Base-by-base conservation (phyloP, 768 basidiomycete genomes). In the Pleurotus tuber-regium region DNA sequence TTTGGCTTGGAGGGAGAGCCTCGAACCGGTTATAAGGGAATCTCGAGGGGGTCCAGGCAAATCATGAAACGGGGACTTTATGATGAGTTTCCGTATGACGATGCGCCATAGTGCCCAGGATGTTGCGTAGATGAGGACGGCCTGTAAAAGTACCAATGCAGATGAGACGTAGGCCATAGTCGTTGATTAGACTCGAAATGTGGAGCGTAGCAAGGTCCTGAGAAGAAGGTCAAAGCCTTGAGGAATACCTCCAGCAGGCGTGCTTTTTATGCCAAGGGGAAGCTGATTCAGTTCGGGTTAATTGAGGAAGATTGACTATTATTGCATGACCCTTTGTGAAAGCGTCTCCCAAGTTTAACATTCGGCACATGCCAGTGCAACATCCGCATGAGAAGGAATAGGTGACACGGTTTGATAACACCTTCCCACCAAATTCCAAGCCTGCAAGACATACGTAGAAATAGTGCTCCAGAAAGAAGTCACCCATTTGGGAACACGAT, bases 241-340 rank as follows among this genome's bases (percentile, higher is more conserved):
- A 48, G 31, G 12, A 24, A 23, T 30, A 23, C 46, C 31, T 48
- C 21, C 21, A 42, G 46, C 21, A 31, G 46, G 30, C 14, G 16
- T 18, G 46, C 30, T 30, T 48, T 48, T 48, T 48, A 48, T 48
- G 46, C 46, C 46, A 48, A 48, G 46, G 46, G 46, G 46, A 48
- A 31, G 46, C 46, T 19, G 46, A 33, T 35, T 35, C 29, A 36
- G 31, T 31, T 48, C 46, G 46, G 46, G 35, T 48, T 48, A 48
- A 33, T 48, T 31, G 46, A 48, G 46, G 46, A 48, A 48, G 46
- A 48, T 48, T 48, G 46, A 26, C 31, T 46, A 21, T 21, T 31
- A 48, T 28, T 42, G 31, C 21, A 33, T 21, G 31, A 48, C 30
- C 46, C 31, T 35, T 26, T 16, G 18, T 48, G 46, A 48, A 25